Percentiles rank a stretch among this genome's conserved stretches.
Conservation (phyloP, 495 filamentous ascomycete species). For the Penicillium argentinense region DNA sequence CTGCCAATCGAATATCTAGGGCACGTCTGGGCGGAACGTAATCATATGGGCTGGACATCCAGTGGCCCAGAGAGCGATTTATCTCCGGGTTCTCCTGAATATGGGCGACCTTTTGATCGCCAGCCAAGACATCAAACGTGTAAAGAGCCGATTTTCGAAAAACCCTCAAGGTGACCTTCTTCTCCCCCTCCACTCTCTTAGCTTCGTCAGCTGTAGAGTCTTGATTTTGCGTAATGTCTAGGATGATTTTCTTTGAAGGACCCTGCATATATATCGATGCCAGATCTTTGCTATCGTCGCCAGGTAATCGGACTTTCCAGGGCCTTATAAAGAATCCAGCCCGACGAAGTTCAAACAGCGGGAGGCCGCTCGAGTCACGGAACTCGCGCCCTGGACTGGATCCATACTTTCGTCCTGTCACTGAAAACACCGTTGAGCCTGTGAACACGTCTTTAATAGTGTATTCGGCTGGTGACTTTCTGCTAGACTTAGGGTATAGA, state of each 20-base stretch:
- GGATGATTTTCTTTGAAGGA: slow-evolving; percentile 7
- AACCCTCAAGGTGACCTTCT: slow-evolving; percentile 17
- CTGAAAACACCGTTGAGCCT: slow-evolving; percentile 19
- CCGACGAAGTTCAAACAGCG: slow-evolving; percentile 28
- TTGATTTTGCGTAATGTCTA: slow-evolving; percentile 23
- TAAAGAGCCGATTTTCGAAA: too few species aligned
- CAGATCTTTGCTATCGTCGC: slow-evolving; percentile 8
- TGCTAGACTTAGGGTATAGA: too few species aligned
- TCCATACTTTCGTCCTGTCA: slow-evolving; percentile 21
- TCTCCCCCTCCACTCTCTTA: slow-evolving; percentile 21
- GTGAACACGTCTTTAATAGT: slow-evolving; percentile 22
- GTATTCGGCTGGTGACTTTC: slow-evolving; percentile 23
- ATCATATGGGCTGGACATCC: too few species aligned
- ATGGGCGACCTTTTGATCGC: too few species aligned
- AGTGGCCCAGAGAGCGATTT: too few species aligned
- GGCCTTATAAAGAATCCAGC: slow-evolving; percentile 3
- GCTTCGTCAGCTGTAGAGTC: slow-evolving; percentile 19
- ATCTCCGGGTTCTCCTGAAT: too few species aligned
- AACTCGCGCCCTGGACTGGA: slow-evolving; percentile 27
- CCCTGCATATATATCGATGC: slow-evolving; percentile 9
- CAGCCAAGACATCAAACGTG: too few species aligned
- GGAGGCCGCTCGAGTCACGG: slow-evolving; percentile 27
- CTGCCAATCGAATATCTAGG: too few species aligned
- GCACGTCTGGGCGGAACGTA: too few species aligned
- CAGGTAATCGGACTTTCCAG: slow-evolving; percentile 30